Base-by-base conservation (phyloP, 164 flowering plant genomes). In the Macadamia integrifolia region DNA sequence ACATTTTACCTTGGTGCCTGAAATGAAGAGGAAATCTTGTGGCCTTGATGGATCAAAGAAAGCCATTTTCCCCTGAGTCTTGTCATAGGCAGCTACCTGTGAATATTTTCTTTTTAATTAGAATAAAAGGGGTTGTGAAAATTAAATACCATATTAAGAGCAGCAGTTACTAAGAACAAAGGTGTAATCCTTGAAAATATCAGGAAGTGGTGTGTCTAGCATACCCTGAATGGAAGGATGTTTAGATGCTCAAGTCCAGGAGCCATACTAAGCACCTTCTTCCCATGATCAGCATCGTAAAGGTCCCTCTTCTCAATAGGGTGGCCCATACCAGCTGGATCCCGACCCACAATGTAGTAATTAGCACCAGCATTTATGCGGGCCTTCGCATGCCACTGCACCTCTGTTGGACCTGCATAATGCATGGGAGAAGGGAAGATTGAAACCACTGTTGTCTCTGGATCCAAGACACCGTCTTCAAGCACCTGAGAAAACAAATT, bases 391-490 rank as follows among this genome's bases (percentile, higher is more conserved):
- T 93, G 98, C 98, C 98, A 94, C 77, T 94, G 98, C 49, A 94
- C 98, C 79, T 94, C 98, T 72, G 98, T 94, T 58, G 98, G 98
- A 28, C 98, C 98, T 40, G 98, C 98, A 74, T 94, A 94, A 78
- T 87, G 98, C 98, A 94, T 94, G 17, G 98, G 98, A 68, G 98
- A 94, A 8, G 98, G 98, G 79, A 94, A 94, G 73, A 94, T 94
- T 18, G 97, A 80, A 44, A 94, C 89, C 28, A 94, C 90, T 1
- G 98, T 94, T 1, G 97, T 94, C 74, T 90, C 97, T 30, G 97
- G 97, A 81, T 92, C 94, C 69, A 94, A 91, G 66, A 94, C 91
- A 31, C 98, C 98, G 61, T 88, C 98, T 80, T 94, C 97, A 60
- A 94, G 93, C 65, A 94, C 98, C 98, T 93, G 78, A 62, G n/a